Evolutionary conservation across 1,284 basidiomycete species (phyloP), one percentile per base, ranked within the genome.

Genomic region (Rhodotorula sp.): DNA sequence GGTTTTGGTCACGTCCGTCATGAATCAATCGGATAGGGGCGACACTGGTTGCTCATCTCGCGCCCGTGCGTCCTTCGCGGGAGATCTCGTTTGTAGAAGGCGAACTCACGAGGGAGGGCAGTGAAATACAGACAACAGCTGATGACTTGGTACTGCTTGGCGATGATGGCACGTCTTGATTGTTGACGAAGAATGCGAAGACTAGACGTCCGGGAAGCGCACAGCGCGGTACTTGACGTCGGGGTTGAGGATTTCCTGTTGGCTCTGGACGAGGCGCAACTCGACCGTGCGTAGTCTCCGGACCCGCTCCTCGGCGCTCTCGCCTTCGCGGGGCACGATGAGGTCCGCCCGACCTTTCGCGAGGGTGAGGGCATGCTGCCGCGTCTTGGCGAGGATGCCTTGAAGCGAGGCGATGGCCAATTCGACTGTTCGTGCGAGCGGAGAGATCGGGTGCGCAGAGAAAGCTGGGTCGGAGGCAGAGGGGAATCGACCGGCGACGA

Each of bases 281-380:
- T 96, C 94, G 65, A 93, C 83, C 31, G 87, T 87, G 56, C 88
- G 85, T 89, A 93, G 91, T 59, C 92, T 82, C 92, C 92, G 64
- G 87, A 88, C 79, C 91, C 92, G 26, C 87, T 88, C 51, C 76
- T 79, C 55, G 75, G 71, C 48, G 72, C 77, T 56, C 74, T 76
- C 53, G 73, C 77, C 20, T 24, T 65, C 72, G 26, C 53, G 64
- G 13, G 68, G 69, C 31, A 72, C 75, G 59, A 74, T 75, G 26
- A 57, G 54, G 31, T 69, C 82, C 0, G 87, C 85, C 1, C 90
- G 81, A n/a, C 80, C 79, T 52, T 71, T 58, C 6, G 73, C 69
- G 55, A 74, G 64, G 24, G 62, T 28, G 2, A 77, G 56, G 13
- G 88, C 83, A 74, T 87, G 81, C 26, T 85, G 80, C 64, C 92